Evolutionary conservation across 2,329 filamentous ascomycete genomes (phyloP).

Genomic region (Nigrospora sphaerica): DNA sequence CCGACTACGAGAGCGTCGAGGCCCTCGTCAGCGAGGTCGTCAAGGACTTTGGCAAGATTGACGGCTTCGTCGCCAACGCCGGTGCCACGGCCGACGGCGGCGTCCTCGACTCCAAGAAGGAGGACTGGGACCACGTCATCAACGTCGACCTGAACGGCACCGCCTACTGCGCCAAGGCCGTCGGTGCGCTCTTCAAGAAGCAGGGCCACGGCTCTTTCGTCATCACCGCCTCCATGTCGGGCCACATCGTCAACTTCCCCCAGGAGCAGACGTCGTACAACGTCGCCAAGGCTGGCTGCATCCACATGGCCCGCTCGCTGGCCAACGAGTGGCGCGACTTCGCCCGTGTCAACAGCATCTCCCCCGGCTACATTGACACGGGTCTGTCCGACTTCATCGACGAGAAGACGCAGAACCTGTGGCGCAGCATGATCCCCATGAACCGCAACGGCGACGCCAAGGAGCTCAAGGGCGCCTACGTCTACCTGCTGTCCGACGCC

Average conservation of each 20-base stretch:
- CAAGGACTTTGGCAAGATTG: conserved; percentile 66
- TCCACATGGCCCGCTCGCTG: conserved; percentile 29
- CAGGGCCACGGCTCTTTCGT: conserved; percentile 57
- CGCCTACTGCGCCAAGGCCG: conserved; percentile 57
- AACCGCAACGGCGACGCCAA: conserved; percentile 53
- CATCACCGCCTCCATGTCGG: conserved; percentile 59
- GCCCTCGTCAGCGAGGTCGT: conserved; percentile 55
- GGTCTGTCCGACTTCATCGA: conserved; percentile 35
- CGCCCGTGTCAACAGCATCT: conserved; percentile 54
- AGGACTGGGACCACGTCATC: conserved; percentile 52
- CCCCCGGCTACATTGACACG: conserved; percentile 51
- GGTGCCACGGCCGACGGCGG: conserved; percentile 52
- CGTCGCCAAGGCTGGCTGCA: conserved; percentile 46
- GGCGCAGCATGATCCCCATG: conserved; percentile 24
- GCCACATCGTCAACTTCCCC: conserved; percentile 59
- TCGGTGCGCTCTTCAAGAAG: conserved; percentile 51
- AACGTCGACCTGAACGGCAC: conserved; percentile 55
- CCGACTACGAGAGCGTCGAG: conserved; percentile 43
- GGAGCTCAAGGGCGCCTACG: conserved; percentile 63
- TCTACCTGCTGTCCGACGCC: conserved; percentile 62
- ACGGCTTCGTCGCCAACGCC: conserved; percentile 69
- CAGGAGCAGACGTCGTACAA: conserved; percentile 58
- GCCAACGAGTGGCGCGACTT: conserved; percentile 60
- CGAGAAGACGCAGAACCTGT: conserved; percentile 20
- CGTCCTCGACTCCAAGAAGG: conserved; percentile 46